These are phyloP conservation scores for Trametes pubescens DNA, from an alignment of 1,284 basidiomycete genomes.

Conservation along the genomic window DNA sequence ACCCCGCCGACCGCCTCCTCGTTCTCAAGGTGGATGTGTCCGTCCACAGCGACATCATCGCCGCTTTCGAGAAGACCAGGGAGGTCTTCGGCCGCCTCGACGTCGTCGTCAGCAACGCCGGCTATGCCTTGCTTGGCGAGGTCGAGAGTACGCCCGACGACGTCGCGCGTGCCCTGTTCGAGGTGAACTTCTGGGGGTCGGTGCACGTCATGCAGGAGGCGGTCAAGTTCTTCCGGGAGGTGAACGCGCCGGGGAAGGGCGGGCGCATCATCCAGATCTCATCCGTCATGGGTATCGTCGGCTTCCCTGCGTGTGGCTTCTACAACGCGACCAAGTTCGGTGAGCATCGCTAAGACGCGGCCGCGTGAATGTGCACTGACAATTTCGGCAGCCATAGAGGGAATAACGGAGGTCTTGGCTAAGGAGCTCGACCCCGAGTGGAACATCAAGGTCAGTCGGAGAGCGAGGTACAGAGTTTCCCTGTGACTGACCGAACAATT, in stretches of 20 bases:
- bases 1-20: slow-evolving; percentile 19
- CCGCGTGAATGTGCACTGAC: neutral
- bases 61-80: slow-evolving; percentile 23
- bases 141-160: slow-evolving; percentile 32
- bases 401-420: slow-evolving; percentile 42
- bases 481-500: no score
- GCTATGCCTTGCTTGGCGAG: slow-evolving; percentile 26
- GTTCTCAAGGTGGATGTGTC: slow-evolving; percentile 30
- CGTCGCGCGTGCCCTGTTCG: slow-evolving; percentile 32
- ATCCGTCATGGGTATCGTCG: slow-evolving; percentile 39
- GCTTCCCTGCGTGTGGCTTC: slow-evolving; percentile 38
- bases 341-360: slow-evolving; percentile 19
- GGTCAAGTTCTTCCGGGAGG: slow-evolving; percentile 34
- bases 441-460: slow-evolving; percentile 48
- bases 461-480: no score
- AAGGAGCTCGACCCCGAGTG: slow-evolving; percentile 48
- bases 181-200: slow-evolving; percentile 40
- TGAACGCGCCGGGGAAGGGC: slow-evolving; percentile 42
- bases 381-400: slow-evolving; percentile 37
- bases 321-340: slow-evolving; percentile 45
- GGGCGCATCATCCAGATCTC: slow-evolving; percentile 45
- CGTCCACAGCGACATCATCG: slow-evolving; percentile 12
- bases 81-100: slow-evolving; percentile 31
- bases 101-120: slow-evolving; percentile 36
- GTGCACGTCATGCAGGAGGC: slow-evolving; percentile 33